Conservation (phyloP, 495 filamentous ascomycete genomes). For the Hyaloscypha bicolor region DNA sequence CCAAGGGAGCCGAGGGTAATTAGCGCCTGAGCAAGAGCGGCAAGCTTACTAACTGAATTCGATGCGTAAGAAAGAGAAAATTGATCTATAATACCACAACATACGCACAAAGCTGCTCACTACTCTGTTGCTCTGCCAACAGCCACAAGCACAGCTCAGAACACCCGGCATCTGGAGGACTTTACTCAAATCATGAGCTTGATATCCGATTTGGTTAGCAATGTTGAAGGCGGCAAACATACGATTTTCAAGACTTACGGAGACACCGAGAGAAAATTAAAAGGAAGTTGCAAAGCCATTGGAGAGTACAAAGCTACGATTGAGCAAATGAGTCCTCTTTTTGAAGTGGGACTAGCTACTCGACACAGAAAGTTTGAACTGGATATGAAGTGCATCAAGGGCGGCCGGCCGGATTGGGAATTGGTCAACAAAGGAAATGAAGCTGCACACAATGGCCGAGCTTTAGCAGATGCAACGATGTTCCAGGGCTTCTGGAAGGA, state of each 20-base stretch:
- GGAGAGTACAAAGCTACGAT: not conserved
- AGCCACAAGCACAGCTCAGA: too few relatives aligned
- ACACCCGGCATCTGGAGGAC: too few relatives aligned
- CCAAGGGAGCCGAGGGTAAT: too few relatives aligned
- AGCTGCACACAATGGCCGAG: not conserved
- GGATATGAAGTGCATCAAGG: not conserved
- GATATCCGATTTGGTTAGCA: too few relatives aligned
- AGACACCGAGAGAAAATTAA: not conserved
- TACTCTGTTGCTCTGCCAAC: too few relatives aligned
- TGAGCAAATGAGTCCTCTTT: not conserved
- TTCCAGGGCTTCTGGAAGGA: not conserved
- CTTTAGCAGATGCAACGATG: slow-evolving; percentile 1
- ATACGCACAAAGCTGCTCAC: too few relatives aligned
- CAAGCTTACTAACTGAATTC: too few relatives aligned
- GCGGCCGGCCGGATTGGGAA: not conserved
- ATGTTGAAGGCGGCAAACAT: not conserved
- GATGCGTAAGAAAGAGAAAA: too few relatives aligned
- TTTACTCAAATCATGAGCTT: too few relatives aligned
- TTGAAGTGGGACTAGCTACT: not conserved
- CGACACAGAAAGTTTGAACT: not conserved
- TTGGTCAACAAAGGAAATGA: not conserved
- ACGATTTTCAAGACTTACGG: not conserved
- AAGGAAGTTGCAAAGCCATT: not conserved
- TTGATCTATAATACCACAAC: too few relatives aligned
- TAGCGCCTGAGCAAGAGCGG: too few relatives aligned